Evolutionary conservation across 1,139 yeast species (phyloP).

Genomic region (Debaryomycetaceae sp.): DNA sequence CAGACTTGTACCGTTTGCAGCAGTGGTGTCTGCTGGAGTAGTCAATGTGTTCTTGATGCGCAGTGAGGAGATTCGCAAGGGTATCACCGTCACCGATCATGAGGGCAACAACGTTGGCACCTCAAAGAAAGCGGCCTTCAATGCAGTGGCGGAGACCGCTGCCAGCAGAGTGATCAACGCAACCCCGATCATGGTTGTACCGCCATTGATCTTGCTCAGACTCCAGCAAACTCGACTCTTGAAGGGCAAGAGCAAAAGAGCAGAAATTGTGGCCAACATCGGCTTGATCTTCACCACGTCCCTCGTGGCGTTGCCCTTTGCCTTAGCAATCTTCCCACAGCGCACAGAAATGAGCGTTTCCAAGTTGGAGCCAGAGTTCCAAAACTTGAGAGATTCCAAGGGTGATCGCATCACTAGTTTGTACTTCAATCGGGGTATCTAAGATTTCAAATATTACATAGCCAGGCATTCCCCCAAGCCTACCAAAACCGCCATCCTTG

Average conservation of each 20-base stretch:
- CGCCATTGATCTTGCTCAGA: constrained; percentile 76
- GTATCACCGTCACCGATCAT: constrained; percentile 65
- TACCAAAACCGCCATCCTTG: constrained; percentile 63
- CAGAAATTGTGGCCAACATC: constrained; percentile 68
- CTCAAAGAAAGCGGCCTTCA: constrained; percentile 80
- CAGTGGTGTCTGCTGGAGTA: constrained; percentile 94
- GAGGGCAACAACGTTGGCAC: constrained; percentile 70
- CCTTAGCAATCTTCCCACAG: constrained; percentile 93
- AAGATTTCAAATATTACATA: constrained; percentile 10
- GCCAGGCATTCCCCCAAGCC: constrained; percentile 4
- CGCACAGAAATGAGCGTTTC: constrained; percentile 56
- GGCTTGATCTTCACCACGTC: constrained; percentile 85
- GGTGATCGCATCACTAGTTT: constrained; percentile 61
- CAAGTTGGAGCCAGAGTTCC: constrained; percentile 62
- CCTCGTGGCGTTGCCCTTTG: constrained; percentile 86
- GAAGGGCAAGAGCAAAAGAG: constrained; percentile 59
- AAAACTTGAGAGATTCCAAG: constrained; percentile 52
- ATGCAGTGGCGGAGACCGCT: constrained; percentile 97
- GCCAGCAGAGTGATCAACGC: constrained; percentile 92
- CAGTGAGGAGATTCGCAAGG: constrained; percentile 86
- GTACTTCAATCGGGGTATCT: constrained; percentile 91
- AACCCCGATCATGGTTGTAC: constrained; percentile 94
- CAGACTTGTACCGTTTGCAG: constrained; percentile 94
- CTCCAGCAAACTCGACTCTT: constrained; percentile 63
- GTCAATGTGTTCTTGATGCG: constrained; percentile 95